phyloP scores from a whole-genome alignment of 2,329 filamentous ascomycete genomes.

The Aspergillus vadensis region DNA sequence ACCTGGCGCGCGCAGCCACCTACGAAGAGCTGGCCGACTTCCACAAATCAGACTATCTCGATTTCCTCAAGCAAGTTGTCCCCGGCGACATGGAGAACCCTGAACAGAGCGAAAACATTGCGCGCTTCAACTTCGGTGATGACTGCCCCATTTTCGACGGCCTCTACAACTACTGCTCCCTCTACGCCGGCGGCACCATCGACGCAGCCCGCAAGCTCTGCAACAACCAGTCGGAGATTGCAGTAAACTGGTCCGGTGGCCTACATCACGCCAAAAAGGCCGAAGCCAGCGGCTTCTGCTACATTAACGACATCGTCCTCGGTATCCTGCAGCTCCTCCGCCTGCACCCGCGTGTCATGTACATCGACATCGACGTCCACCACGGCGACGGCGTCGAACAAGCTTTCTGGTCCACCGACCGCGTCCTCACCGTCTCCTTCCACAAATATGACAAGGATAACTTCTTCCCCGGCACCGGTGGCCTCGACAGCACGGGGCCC shows the following conservation, averaged over 20 bases:
- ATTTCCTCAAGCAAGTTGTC: slow-evolving; percentile 76
- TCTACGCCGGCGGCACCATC: slow-evolving; percentile 87
- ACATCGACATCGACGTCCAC: slow-evolving; percentile 93
- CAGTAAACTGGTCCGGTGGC: slow-evolving; percentile 95
- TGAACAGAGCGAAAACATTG: slow-evolving; percentile 57
- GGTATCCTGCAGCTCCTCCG: slow-evolving; percentile 86
- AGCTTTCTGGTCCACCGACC: slow-evolving; percentile 84
- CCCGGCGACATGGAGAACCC: slow-evolving; percentile 69
- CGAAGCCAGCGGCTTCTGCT: slow-evolving; percentile 95
- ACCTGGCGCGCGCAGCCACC: slow-evolving; percentile 78
- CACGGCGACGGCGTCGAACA: slow-evolving; percentile 90
- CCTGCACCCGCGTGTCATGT: slow-evolving; percentile 80
- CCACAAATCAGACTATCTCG: slow-evolving; percentile 85
- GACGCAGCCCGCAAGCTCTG: slow-evolving; percentile 89
- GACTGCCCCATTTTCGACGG: slow-evolving; percentile 98
- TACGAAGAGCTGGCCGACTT: slow-evolving; percentile 86
- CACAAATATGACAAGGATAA: slow-evolving; percentile 87
- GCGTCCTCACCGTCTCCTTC: slow-evolving; percentile 90
- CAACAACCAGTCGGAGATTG: slow-evolving; percentile 86
- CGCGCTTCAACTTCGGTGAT: slow-evolving; percentile 84
- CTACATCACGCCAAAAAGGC: slow-evolving; percentile 94
- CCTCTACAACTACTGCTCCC: slow-evolving; percentile 89
- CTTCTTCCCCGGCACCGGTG: slow-evolving; percentile 93
- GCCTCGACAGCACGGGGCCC: slow-evolving; percentile 80
- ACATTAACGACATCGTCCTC: slow-evolving; percentile 97